Base-by-base conservation (phyloP, 2,329 filamentous ascomycete genomes). In the Cladosporium velox region DNA sequence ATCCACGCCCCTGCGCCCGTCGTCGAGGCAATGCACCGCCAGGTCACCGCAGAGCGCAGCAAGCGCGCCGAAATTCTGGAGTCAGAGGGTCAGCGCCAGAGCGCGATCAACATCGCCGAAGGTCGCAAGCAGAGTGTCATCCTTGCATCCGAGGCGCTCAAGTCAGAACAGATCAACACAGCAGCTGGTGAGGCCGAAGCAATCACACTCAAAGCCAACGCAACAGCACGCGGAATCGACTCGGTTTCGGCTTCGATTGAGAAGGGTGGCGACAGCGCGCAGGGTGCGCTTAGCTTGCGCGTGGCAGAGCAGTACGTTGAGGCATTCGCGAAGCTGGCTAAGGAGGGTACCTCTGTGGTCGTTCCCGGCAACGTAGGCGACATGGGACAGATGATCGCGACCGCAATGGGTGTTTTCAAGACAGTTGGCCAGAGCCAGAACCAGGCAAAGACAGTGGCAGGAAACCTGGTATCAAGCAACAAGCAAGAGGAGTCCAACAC, bases 291-390 rank as follows among this genome's bases (percentile, higher is more conserved):
- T 54, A 93, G 91, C 74, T 81, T 99, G 68, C 91, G 86, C 15
- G 92, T 99, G 10, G 95, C 95, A 0, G 95, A 99, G 86, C 97
- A 97, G 81, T 99, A 99, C 74, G 95, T 99, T 62, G 94, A 96
- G 55, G 95, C 95, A 4, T 99, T 98, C 75, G 90, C 87, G 71
- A 92, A 93, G 76, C 83, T 99, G 72, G 95, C 95, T 60, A 95
- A 94, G 81, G 93, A 99, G 83, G 92, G 95, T 73, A 99, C 95
- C 3, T 91, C 93, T 4, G 90, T 99, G 32, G 92, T 99, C 24
- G 93, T 99, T 15, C 95, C 95, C 0, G 95, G 95, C 12, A 98
- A 99, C 75, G 92, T 99, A 44, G 95, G 95, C 67, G 95, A 99
- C 77, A 93, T 99, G 72, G 90, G 92, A 64, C 88, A 92, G 72